Percentiles rank a stretch among this genome's conserved stretches.
These are phyloP conservation scores for Guillardia theta DNA, from an alignment of 78 protist genomes.

Conservation along the genomic window DNA sequence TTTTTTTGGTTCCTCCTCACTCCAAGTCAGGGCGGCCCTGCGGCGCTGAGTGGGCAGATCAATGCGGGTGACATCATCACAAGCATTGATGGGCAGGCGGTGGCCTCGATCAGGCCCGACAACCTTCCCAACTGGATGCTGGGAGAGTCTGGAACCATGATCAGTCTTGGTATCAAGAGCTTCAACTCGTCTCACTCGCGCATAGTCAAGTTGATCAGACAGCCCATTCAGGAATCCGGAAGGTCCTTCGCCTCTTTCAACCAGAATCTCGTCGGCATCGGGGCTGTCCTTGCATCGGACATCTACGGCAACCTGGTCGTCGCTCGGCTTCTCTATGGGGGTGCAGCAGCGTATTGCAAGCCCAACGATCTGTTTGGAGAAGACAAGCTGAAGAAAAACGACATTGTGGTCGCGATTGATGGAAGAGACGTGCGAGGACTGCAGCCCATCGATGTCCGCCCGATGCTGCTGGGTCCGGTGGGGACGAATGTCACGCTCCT, in stretches of 20 bases:
- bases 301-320: neutral
- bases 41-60: neutral
- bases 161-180: neutral
- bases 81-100: neutral
- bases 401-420: neutral
- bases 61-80: neutral
- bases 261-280: neutral
- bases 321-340: neutral
- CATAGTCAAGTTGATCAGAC: neutral
- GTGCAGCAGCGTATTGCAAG: neutral
- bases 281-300: neutral
- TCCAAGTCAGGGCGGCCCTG: slow-evolving; percentile 25
- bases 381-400: neutral
- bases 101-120: neutral
- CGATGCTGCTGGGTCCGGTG: neutral
- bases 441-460: neutral
- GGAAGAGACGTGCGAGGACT: neutral
- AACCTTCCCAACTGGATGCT: neutral
- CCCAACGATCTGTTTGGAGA: slow-evolving; percentile 1
- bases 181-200: neutral
- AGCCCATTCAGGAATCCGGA: neutral
- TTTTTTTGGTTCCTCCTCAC: too few species aligned
- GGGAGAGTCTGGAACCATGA: neutral
- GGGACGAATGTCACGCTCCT: neutral
- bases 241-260: too few species aligned